Base-by-base conservation (phyloP, 257 asterid species). In the Nicotiana tabacum region DNA sequence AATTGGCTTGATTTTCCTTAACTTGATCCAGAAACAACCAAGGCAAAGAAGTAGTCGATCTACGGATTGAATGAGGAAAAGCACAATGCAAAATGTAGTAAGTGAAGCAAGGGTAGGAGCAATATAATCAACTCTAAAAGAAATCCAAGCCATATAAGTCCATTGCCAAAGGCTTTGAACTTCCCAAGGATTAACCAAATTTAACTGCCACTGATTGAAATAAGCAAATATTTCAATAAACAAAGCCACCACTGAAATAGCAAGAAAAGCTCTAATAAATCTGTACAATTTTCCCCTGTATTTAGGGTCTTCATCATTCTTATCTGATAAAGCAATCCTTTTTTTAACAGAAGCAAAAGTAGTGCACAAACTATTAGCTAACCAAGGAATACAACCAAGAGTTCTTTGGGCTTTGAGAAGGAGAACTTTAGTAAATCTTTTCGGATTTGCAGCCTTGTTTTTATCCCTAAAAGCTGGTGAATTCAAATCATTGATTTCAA, bases 11-110 rank as follows among this genome's bases (percentile, higher is more conserved):
- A 93, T 39, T 58, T 86, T 87, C 90, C 82, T 90, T 51, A 77
- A 81, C 89, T 95, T 93, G 55, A 93, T 91, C 97, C 97, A 95
- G 69, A 93, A 93, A 82, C 97, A 92, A 1, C 97, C 97, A 62
- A 95, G 78, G 79, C 97, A 90, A 69, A 89, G 95, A 30, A 88
- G 82, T 1, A 95, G 60, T 0, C 98, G 92, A 90, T 95, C 98
- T 84, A 89, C 9, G 0, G 98, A 95, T 55, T 93, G 98, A 66
- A 93, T 85, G 89, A 95, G 85, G 91, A 95, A 95, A 24, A 95
- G 89, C 17, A 95, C 91, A 43, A 93, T 91, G 77, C 98, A 95
- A 64, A 91, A 93, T 39, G 89, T 85, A 8, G 98, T 93, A 39
- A 93, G 92, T 4, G 68, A 61, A 9, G 84, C 88, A 51, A 95